Conservation (phyloP, 75 land plant genomes). For the Pseudotsuga menziesii region DNA sequence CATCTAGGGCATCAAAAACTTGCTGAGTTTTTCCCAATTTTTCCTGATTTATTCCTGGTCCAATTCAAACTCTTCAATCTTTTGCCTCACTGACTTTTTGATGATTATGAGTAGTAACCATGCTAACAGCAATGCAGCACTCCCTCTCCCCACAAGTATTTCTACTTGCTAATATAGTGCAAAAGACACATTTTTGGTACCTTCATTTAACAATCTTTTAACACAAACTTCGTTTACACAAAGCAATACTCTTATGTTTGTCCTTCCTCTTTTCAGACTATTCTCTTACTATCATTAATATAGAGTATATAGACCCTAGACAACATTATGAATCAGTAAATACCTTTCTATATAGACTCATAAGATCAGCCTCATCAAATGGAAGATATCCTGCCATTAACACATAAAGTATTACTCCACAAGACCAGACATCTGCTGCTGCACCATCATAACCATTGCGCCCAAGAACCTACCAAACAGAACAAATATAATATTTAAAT, state of each 20-base stretch:
- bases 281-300: neutral
- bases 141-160: neutral
- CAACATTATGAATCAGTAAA: neutral
- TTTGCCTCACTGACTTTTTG: too few relatives aligned
- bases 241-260: neutral
- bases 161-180: neutral
- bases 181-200: neutral
- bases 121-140: neutral
- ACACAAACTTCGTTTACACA: neutral
- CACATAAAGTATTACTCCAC: slow-evolving; percentile 80
- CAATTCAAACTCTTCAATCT: too few relatives aligned
- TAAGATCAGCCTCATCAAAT: slow-evolving; percentile 58
- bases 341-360: slow-evolving; percentile 59
- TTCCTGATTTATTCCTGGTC: too few relatives aligned
- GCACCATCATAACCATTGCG: slow-evolving; percentile 80
- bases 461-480: slow-evolving; percentile 46
- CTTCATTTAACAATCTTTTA: neutral
- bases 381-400: slow-evolving; percentile 86
- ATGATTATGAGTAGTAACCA: too few relatives aligned
- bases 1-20: too few relatives aligned
- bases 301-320: neutral
- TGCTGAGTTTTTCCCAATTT: too few relatives aligned
- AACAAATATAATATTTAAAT: neutral
- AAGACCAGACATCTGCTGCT: slow-evolving; percentile 87
- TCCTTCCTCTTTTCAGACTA: neutral